Evolutionary conservation across 2,329 filamentous ascomycete species (phyloP), one percentile per base, ranked within the genome.

Genomic region (Rosellinia necatrix): DNA sequence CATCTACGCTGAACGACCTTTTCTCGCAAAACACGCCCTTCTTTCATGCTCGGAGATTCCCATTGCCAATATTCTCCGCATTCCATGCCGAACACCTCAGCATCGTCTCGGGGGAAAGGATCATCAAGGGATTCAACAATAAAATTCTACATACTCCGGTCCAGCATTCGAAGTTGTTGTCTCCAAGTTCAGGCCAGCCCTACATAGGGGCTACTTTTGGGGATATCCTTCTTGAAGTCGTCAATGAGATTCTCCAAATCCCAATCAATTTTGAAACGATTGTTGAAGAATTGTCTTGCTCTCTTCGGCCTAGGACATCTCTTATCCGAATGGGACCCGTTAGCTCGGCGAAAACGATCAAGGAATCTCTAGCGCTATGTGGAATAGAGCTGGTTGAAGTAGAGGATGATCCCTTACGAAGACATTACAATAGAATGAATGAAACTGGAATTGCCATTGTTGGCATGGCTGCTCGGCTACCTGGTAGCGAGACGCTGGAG

Each of bases 361-460:
- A n/a, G n/a, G n/a, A n/a, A n/a, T n/a, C n/a, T n/a, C n/a, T n/a
- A n/a, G n/a, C n/a, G n/a, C n/a, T n/a, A n/a, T n/a, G n/a, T n/a
- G n/a, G n/a, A n/a, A n/a, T n/a, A n/a, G n/a, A n/a, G n/a, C n/a
- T n/a, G n/a, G n/a, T n/a, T n/a, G n/a, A n/a, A n/a, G n/a, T n/a
- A n/a, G n/a, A n/a, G n/a, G n/a, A n/a, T n/a, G n/a, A n/a, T n/a
- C n/a, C n/a, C n/a, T n/a, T n/a, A n/a, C n/a, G n/a, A n/a, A n/a
- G n/a, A n/a, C n/a, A n/a, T n/a, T n/a, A n/a, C n/a, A n/a, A n/a
- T n/a, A n/a, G n/a, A n/a, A n/a, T n/a, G n/a, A n/a, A n/a, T n/a
- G n/a, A n/a, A n/a, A n/a, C n/a, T n/a, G n/a, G n/a, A n/a, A 47
- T 67, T 2, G 62, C 66, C 13, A 64, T 66, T 24, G 56, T 66